Conservation (phyloP, 78 protist species). For the Chrysochromulina parva region DNA sequence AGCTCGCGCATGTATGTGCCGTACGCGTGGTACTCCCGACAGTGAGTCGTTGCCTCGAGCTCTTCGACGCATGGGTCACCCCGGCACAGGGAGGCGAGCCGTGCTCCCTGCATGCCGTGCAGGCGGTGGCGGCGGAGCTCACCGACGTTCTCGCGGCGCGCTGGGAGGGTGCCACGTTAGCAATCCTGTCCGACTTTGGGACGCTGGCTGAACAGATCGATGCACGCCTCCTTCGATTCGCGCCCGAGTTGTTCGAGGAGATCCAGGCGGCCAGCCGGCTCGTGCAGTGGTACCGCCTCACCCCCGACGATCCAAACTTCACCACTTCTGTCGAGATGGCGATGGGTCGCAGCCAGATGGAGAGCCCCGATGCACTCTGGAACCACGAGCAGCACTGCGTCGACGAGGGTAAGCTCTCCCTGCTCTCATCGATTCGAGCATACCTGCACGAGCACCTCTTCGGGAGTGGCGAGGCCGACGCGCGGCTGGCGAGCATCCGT, state of each 20-base stretch:
- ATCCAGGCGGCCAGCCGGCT: neutral
- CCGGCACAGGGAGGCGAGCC: neutral
- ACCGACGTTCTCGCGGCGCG: neutral
- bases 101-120: neutral
- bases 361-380: neutral
- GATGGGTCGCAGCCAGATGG: neutral
- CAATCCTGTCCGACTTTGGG: neutral
- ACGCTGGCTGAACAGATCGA: neutral
- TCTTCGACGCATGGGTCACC: neutral
- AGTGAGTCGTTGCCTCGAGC: neutral
- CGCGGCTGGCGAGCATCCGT: neutral
- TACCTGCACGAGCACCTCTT: neutral
- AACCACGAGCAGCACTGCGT: neutral
- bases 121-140: neutral
- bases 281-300: neutral
- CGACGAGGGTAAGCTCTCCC: neutral
- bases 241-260: neutral
- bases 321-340: neutral
- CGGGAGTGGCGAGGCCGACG: neutral
- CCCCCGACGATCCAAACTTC: neutral
- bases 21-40: neutral
- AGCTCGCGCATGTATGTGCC: neutral
- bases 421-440: neutral
- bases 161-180: neutral
- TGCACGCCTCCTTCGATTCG: neutral